phyloP scores from a whole-genome alignment of 2,329 filamentous ascomycete genomes.

The Aschersonia sp. region DNA sequence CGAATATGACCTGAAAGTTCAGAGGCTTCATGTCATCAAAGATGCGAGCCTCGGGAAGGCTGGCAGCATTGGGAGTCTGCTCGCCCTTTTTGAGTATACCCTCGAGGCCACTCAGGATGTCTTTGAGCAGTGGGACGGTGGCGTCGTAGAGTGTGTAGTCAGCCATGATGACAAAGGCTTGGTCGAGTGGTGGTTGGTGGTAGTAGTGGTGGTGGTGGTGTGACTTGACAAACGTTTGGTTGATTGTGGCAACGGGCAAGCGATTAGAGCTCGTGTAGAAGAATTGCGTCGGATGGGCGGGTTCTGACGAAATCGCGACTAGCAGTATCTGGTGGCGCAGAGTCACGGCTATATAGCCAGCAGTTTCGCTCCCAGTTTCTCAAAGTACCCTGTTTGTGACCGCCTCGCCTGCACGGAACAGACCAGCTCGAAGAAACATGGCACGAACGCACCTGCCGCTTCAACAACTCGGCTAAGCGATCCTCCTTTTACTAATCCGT shows the following conservation, averaged over 20 bases:
- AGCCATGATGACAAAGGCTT: slow-evolving; percentile 10
- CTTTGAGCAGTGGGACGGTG: slow-evolving; percentile 16
- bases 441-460: too few species aligned
- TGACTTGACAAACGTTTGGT: not conserved
- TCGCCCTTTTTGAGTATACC: slow-evolving; percentile 22
- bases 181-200: too few species aligned
- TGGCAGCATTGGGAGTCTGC: slow-evolving; percentile 14
- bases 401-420: not conserved
- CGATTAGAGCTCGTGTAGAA: not conserved
- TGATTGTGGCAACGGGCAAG: not conserved
- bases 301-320: not conserved
- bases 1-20: slow-evolving; percentile 22
- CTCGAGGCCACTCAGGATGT: slow-evolving; percentile 16
- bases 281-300: not conserved
- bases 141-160: slow-evolving; percentile 25
- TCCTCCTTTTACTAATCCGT: too few species aligned
- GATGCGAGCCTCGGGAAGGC: slow-evolving; percentile 18
- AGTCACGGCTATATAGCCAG: not conserved
- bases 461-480: too few species aligned
- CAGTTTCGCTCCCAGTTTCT: not conserved
- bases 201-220: too few species aligned
- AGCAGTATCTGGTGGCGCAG: not conserved
- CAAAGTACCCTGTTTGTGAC: not conserved
- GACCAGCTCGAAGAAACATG: not conserved
- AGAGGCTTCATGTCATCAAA: slow-evolving; percentile 28